Conservation (phyloP, 169 alveolate species). For the Plasmodium relictum region DNA sequence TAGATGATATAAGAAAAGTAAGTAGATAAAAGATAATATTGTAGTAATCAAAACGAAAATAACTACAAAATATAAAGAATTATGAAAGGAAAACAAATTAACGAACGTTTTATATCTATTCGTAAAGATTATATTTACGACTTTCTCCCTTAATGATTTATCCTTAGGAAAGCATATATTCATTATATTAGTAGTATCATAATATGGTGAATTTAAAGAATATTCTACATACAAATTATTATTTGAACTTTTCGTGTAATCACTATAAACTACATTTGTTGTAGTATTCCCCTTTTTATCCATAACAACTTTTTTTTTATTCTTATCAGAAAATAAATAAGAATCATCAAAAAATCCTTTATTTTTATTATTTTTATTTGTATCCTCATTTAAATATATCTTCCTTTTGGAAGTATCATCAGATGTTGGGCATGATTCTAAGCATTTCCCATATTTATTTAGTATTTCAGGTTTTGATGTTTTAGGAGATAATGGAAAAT, state of each 20-base stretch:
- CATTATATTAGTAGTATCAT: slow-evolving; percentile 58
- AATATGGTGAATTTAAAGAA: slow-evolving; percentile 53
- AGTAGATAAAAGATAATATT: slow-evolving; percentile 20
- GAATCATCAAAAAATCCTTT: slow-evolving; percentile 28
- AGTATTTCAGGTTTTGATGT: slow-evolving; percentile 31
- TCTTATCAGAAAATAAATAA: slow-evolving; percentile 28
- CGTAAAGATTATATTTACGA: slow-evolving; percentile 44
- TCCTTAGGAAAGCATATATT: slow-evolving; percentile 62
- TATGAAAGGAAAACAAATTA: slow-evolving; percentile 55
- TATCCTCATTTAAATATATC: background rate
- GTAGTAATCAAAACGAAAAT: slow-evolving; percentile 17
- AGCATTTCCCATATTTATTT: slow-evolving; percentile 44
- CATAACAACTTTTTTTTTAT: slow-evolving; percentile 1
- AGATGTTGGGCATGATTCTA: slow-evolving; percentile 62
- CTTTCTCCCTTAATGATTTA: slow-evolving; percentile 50
- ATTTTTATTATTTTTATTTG: slow-evolving; percentile 16
- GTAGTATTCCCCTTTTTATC: slow-evolving; percentile 46
- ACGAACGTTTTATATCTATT: slow-evolving; percentile 57
- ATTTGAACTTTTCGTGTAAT: slow-evolving; percentile 62
- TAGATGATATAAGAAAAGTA: slow-evolving; percentile 20
- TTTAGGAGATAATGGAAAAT: slow-evolving; percentile 60
- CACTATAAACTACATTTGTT: slow-evolving; percentile 63
- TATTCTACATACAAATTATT: slow-evolving; percentile 68
- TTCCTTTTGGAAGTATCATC: background rate
- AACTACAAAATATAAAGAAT: slow-evolving; percentile 27